Base-by-base conservation (phyloP, 2,329 filamentous ascomycete species). In the Xylaria sp. region DNA sequence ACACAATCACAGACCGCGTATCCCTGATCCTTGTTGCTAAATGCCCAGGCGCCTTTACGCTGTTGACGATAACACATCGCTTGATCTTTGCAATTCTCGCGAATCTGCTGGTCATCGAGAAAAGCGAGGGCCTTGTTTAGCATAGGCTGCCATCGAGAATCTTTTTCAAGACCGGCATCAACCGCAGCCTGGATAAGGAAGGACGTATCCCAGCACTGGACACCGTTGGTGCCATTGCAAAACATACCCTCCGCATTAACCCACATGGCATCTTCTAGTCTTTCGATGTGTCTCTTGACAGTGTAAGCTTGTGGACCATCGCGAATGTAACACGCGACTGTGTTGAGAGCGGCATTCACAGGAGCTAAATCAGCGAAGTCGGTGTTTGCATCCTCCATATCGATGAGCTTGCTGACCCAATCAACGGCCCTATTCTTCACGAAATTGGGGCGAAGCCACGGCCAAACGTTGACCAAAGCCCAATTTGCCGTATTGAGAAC, bases 1-100 rank as follows among this genome's bases (percentile, higher is more conserved):
- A 97, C 93, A 79, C 95, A 98, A 81, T 99, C 96, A 73, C 92
- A 97, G 48, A 99, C 96, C 0, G 92, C 94, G 78, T 99, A 99
- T 52, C 96, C 96, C 81, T 99, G 96, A 46, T 91, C 90, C 76
- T 90, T 92, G 76, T 91, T 99, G 81, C 94, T 98, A 79, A 99
- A 99, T 0, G 93, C 93, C 96, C 96, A 99, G 0, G 92, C 96
- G 1, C 96, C 96, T 81, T 97, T 97, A 54, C 95, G 89, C 69
- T 91, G 90, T 78, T 98, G 95, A 23, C 96, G 91, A 79, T 99
- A 99, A 77, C 93, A 96, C 52, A 88, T 86, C 6, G 90, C 89
- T 76, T 94, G 91, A 57, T 97, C 89, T 25, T 87, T 85, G 61
- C 92, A 91, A 75, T 98, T 91, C 67, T 96, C 94, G 2, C 91